These are phyloP conservation scores for Cadophora sp. DNA, from an alignment of 2,329 filamentous ascomycete species.

Conservation along the genomic window DNA sequence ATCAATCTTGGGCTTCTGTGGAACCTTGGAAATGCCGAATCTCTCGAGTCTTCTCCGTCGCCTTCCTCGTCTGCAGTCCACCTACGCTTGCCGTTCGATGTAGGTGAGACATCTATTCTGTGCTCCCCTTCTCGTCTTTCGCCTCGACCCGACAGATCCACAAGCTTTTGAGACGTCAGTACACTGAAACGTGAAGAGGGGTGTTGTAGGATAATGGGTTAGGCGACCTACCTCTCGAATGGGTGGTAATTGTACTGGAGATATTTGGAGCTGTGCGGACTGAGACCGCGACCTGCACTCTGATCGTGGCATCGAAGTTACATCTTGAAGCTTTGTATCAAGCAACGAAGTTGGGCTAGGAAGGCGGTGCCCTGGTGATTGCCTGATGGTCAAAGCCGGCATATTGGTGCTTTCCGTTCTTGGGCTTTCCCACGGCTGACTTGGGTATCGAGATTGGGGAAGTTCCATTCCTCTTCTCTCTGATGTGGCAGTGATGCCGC, in stretches of 20 bases:
- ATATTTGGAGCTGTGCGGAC: conserved; percentile 5
- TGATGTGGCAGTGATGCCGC: not conserved
- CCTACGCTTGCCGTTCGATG: conserved; percentile 31
- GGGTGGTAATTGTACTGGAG: conserved; percentile 17
- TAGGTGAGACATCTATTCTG: conserved; percentile 13
- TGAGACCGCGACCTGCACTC: conserved; percentile 2
- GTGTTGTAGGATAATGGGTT: not conserved
- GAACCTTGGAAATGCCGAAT: conserved; percentile 21
- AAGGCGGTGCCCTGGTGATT: conserved; percentile 25
- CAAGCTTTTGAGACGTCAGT: not conserved
- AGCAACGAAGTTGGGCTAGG: conserved; percentile 20
- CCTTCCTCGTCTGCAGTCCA: conserved; percentile 31
- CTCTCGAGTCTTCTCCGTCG: conserved; percentile 22
- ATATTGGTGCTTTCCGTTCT: conserved; percentile 21
- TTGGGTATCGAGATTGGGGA: conserved; percentile 26
- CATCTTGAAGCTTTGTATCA: conserved; percentile 9
- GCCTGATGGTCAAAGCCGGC: conserved; percentile 30
- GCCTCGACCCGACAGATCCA: conserved; percentile 12
- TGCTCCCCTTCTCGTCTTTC: conserved; percentile 12
- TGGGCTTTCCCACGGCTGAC: conserved; percentile 17
- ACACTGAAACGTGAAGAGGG: not conserved
- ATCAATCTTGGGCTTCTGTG: conserved; percentile 29
- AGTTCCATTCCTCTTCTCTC: conserved; percentile 31
- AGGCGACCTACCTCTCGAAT: conserved; percentile 18
- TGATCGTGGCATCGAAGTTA: not conserved